Evolutionary conservation across 306 rosid genomes (phyloP).

Genomic region (Rosa chinensis): DNA sequence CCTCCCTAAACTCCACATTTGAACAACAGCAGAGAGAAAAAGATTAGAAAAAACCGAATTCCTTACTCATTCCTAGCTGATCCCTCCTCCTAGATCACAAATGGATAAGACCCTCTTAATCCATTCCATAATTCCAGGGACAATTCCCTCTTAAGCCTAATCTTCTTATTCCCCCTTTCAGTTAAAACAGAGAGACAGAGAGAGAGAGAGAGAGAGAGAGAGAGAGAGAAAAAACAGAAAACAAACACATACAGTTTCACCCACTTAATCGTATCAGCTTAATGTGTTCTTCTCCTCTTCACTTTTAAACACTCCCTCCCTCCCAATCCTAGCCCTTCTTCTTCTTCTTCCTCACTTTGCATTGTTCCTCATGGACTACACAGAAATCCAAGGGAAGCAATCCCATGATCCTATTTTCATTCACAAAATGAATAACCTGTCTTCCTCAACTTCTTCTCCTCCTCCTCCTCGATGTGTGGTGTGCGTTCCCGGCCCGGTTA

Average conservation of each 20-base stretch:
- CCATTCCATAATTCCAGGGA: conserved; percentile 49
- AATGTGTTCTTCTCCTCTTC: conserved; percentile 4
- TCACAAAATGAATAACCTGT: conserved; percentile 28
- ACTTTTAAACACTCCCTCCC: not conserved
- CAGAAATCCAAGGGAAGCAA: conserved; percentile 73
- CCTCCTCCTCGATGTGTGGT: conserved; percentile 10
- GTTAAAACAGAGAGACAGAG: not conserved
- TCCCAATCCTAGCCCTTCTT: not conserved
- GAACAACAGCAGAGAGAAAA: conserved; percentile 26
- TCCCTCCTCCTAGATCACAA: conserved; percentile 25
- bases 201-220: not conserved
- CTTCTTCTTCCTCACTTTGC: conserved; percentile 15
- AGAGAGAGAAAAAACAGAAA: not conserved
- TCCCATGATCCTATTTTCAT: conserved; percentile 62
- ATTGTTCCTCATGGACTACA: conserved; percentile 43
- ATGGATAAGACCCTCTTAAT: conserved; percentile 56
- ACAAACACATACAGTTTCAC: not conserved
- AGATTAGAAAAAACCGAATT: conserved; percentile 18
- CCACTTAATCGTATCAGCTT: not conserved
- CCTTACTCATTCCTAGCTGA: conserved; percentile 29
- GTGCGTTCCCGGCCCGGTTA: conserved; percentile 50
- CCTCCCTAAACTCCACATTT: conserved; percentile 56
- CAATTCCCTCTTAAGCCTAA: conserved; percentile 26
- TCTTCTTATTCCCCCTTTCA: conserved; percentile 3
- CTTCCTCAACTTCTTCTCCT: not conserved